Base-by-base conservation (phyloP, 805 yeast genomes). In the Candida berthetii region DNA sequence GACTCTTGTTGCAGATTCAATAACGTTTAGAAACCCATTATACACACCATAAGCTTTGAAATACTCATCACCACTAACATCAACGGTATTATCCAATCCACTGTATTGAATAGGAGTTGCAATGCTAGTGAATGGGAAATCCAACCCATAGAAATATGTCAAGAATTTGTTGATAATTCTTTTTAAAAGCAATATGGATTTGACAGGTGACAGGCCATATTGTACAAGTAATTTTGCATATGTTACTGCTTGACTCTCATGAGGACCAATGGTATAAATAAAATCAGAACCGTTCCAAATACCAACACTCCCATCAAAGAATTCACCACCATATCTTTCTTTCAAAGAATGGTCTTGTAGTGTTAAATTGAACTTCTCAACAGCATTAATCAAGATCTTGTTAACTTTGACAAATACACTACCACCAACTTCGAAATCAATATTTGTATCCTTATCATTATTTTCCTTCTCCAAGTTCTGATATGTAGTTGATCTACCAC, bases 401-500 rank as follows among this genome's bases (percentile, higher is more conserved):
- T 74, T 74, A 6, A 57, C 66, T 7, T 55, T 54, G 16, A 69
- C 69, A 45, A 71, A 72, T 1, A 72, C 57, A 2, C 74, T 61
- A 0, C 68, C 79, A 8, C 79, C 80, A 8, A 72, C 47, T 48
- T 74, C 79, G 20, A 65, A 40, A 6, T 46, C 43, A n/a, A n/a
- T 22, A 8, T 22, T 7, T n/a, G 29, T 34, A 14, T 40, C 9
- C 7, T 11, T 27, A 5, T 39, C 32, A 1, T 31, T 36, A 1
- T 48, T 53, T 24, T 50, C 43, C 25, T 59, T 54, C 14, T 58
- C 57, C 39, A 54, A 47, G 17, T 60, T 56, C 4, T 48, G 50
- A 8, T 69, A 55, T 0, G 71, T 65, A 2, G 68, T 64, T 2
- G 71, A 57, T 28, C 80, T 52, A 0, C 79, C 80, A 8, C 79